phyloP scores from a whole-genome alignment of 139 green algal genomes.

The Chlorella sp. region DNA sequence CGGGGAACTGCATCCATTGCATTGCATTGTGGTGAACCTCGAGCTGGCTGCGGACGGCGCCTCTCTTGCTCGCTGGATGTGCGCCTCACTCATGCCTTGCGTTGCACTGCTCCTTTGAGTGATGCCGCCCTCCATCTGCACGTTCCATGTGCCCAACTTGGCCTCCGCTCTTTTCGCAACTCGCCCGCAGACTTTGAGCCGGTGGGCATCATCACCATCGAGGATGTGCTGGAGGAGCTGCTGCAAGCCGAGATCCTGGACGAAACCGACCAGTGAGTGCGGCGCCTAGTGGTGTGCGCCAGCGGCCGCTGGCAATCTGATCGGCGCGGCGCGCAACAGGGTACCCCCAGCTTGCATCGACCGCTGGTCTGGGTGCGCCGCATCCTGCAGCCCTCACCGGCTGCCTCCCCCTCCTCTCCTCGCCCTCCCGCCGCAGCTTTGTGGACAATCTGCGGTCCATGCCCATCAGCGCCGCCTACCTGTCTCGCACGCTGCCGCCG shows the following conservation, averaged over 20 bases:
- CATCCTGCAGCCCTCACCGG: background rate
- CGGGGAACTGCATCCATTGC: too few species aligned
- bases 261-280: conserved; percentile 62
- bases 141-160: background rate
- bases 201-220: conserved; percentile 72
- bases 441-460: conserved; percentile 78
- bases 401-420: background rate
- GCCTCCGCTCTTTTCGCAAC: background rate
- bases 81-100: too few species aligned
- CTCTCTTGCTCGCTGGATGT: background rate
- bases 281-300: background rate
- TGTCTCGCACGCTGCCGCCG: conserved; percentile 54
- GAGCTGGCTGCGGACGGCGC: background rate
- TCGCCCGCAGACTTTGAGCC: conserved; percentile 39
- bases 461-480: conserved; percentile 50
- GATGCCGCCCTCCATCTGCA: background rate
- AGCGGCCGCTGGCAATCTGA: too few species aligned
- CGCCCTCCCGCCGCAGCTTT: background rate
- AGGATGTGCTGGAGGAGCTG: conserved; percentile 69
- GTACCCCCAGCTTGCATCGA: too few species aligned
- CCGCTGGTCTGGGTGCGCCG: background rate
- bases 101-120: too few species aligned
- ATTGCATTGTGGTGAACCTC: background rate
- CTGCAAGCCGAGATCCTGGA: conserved; percentile 67
- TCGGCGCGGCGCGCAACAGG: too few species aligned